phyloP scores from a whole-genome alignment of 2,329 filamentous ascomycete genomes.

The Beauveria sp. region DNA sequence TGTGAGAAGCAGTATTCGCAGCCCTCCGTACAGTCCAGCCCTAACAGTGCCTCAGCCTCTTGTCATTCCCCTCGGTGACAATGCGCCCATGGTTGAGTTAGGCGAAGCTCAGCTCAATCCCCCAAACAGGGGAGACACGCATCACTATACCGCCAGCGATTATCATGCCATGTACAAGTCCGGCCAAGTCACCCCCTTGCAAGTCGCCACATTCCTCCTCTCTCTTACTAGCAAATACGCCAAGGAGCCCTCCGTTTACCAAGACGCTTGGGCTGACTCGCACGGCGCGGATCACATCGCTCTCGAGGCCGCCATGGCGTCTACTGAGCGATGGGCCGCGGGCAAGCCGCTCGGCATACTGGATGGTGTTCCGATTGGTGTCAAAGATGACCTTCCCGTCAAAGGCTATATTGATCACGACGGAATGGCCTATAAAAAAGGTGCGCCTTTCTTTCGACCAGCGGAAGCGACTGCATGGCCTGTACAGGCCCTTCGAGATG shows the following conservation, averaged over 20 bases:
- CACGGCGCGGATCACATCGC: constrained; percentile 50
- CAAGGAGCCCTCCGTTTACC: constrained; percentile 50
- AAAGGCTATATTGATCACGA: constrained; percentile 61
- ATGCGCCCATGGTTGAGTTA: constrained; percentile 31
- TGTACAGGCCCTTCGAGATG: constrained; percentile 61
- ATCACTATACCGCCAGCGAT: constrained; percentile 65
- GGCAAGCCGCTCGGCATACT: constrained; percentile 60
- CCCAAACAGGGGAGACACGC: constrained; percentile 34
- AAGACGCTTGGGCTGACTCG: constrained; percentile 64
- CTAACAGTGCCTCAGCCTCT: constrained; percentile 35
- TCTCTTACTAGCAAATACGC: constrained; percentile 59
- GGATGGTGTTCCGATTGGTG: constrained; percentile 74
- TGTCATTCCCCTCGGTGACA: constrained; percentile 43
- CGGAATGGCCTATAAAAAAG: constrained; percentile 56
- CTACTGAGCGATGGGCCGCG: constrained; percentile 62
- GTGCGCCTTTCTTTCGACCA: constrained; percentile 41
- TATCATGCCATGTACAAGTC: constrained; percentile 69
- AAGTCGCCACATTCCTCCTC: constrained; percentile 64
- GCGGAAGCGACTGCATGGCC: constrained; percentile 59
- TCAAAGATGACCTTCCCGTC: constrained; percentile 75
- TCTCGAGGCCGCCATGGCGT: constrained; percentile 61
- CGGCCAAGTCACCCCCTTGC: constrained; percentile 61
- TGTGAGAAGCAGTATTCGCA: neutral
- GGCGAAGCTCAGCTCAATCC: constrained; percentile 33
- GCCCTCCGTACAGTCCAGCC: neutral